Evolutionary conservation across 768 basidiomycete genomes (phyloP).

Genomic region (Collybiopsis confluens): DNA sequence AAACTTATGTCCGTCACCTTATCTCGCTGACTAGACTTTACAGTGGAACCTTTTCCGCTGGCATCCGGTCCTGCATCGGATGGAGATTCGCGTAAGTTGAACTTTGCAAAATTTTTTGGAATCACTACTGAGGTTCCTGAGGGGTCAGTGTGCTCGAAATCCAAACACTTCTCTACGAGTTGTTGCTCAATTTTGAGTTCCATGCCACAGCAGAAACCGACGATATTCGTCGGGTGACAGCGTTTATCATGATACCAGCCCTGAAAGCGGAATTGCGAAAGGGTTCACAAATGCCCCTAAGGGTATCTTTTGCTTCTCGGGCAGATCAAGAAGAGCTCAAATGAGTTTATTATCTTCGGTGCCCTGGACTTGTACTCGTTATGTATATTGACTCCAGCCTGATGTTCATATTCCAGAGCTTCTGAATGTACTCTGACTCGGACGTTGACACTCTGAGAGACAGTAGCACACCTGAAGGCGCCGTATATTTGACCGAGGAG

Average conservation of each 20-base stretch:
- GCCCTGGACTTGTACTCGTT: too few species aligned
- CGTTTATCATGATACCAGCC: conserved; percentile 37
- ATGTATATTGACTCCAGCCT: too few species aligned
- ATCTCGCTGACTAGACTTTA: not conserved
- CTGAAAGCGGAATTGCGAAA: conserved; percentile 39
- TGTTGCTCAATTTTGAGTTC: conserved; percentile 52
- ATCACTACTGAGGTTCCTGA: not conserved
- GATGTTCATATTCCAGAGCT: too few species aligned
- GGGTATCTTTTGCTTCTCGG: conserved; percentile 28
- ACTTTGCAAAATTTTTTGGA: not conserved
- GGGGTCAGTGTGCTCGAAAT: conserved; percentile 41
- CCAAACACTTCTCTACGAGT: conserved; percentile 56
- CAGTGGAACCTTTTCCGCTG: conserved; percentile 22
- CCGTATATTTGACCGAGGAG: too few species aligned
- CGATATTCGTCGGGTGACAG: conserved; percentile 34
- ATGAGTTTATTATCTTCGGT: too few species aligned
- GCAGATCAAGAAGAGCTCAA: conserved; percentile 10
- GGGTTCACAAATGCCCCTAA: conserved; percentile 36
- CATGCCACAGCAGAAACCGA: conserved; percentile 30
- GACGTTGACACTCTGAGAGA: too few species aligned
- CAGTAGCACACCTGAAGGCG: too few species aligned
- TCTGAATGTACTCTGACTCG: too few species aligned
- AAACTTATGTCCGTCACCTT: not conserved
- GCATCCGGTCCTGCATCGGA: conserved; percentile 22
- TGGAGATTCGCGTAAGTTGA: conserved; percentile 24